Base-by-base conservation (phyloP, 768 basidiomycete genomes). In the Peribolospora baueri region DNA sequence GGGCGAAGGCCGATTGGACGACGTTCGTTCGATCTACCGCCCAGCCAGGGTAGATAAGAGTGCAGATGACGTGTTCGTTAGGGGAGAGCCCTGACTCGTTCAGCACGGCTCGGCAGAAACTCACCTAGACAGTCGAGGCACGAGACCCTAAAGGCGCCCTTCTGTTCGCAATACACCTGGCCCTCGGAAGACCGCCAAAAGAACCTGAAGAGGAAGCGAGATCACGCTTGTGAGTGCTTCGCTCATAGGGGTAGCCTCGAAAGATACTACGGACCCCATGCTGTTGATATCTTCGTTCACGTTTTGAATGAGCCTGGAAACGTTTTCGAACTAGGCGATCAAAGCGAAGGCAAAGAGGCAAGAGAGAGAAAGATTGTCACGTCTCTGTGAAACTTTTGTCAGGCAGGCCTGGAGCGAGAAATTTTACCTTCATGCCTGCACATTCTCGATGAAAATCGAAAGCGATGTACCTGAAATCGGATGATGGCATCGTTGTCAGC, bases 401-500 rank as follows among this genome's bases (percentile, higher is more conserved):
- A 25, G 25, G 25, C 25, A 25, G 25, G 25, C 25, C 25, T 25
- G 25, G 25, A 25, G 25, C 25, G 25, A 25, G 25, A 25, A 25
- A 25, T 1, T 25, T 25, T 25, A 25, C 25, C 25, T 25, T 85
- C 91, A 97, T 93, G 25, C 91, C 90, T 64, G 77, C 81, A 8
- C 87, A 91, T 66, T 93, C 86, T 3, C 71, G 74, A 67, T 95
- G 91, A 66, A 95, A 97, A 66, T 95, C 91, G 63, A 88, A 95
- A 36, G 63, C 67, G 43, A 59, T 61, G 42, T 67, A 69, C 9
- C 63, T 25, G 25, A 25, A 61, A 51, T n/a, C 11, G n/a, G 3
- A 37, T 10, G 6, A 47, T 37, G 37, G 36, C 25, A 25, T 25
- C 25, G 25, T 25, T 25, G 25, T 25, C 25, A 25, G 25, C 6